A percentile compares a stretch with the other conserved stretches of the same genome.
These are phyloP conservation scores for Lipomyces starkeyi DNA, from an alignment of 805 yeast species.

Conservation along the genomic window DNA sequence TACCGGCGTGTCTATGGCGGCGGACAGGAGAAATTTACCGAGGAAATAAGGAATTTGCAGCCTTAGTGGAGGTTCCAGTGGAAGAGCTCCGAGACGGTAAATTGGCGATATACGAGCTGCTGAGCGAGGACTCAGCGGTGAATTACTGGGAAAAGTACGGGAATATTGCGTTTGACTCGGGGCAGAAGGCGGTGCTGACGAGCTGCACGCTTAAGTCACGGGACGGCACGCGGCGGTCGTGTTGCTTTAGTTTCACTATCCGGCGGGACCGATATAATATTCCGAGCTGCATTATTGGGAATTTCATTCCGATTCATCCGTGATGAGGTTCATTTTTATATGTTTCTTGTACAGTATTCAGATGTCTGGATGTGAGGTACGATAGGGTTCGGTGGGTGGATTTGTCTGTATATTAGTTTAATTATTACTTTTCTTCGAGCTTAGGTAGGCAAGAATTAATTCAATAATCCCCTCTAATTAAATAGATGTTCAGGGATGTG, in stretches of 20 bases:
- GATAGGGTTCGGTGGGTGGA: not conserved
- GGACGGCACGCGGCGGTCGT: conserved; percentile 80
- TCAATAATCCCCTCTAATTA: too few species aligned
- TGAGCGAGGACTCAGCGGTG: conserved; percentile 96
- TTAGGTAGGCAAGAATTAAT: too few species aligned
- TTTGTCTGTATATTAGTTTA: not conserved
- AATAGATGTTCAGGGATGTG: too few species aligned
- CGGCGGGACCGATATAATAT: conserved; percentile 91
- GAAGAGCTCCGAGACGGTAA: conserved; percentile 93
- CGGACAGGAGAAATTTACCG: conserved; percentile 95
- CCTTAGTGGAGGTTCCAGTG: conserved; percentile 83
- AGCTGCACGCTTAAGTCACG: conserved; percentile 85
- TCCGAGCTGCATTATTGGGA: conserved; percentile 95
- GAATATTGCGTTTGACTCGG: conserved; percentile 92
- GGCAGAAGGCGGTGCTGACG: conserved; percentile 92
- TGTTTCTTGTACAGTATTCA: not conserved
- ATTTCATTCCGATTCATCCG: conserved; percentile 78
- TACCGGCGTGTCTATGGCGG: conserved; percentile 97
- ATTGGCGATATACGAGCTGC: conserved; percentile 86
- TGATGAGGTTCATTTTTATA: conserved; percentile 20
- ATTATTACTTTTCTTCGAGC: too few species aligned
- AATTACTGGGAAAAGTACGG: conserved; percentile 98
- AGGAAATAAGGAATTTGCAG: conserved; percentile 95
- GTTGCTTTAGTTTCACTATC: conserved; percentile 94
- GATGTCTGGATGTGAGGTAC: not conserved